Evolutionary conservation across 148 eudicot genomes (phyloP).

Genomic region (Limonium bicolor): DNA sequence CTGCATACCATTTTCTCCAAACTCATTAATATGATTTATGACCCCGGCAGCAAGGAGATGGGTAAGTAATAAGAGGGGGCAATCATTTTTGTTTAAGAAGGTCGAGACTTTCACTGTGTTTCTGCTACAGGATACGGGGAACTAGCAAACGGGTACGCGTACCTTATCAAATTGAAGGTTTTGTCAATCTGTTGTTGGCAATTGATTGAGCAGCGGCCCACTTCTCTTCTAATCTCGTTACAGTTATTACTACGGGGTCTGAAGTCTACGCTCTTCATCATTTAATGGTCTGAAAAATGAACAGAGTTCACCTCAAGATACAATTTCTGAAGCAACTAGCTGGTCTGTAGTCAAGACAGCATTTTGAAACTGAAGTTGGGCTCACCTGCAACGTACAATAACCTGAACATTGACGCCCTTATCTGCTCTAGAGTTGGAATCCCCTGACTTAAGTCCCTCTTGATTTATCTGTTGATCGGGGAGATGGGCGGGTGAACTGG

Average conservation of each 20-base stretch:
- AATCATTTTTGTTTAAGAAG: not conserved
- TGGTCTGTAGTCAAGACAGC: too few species aligned
- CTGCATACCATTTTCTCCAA: constrained; percentile 26
- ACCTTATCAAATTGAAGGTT: constrained; percentile 89
- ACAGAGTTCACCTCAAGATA: too few species aligned
- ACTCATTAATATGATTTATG: too few species aligned
- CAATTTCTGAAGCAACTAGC: too few species aligned
- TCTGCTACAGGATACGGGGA: too few species aligned
- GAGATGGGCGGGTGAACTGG: constrained; percentile 64
- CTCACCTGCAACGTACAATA: constrained; percentile 90
- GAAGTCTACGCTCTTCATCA: constrained; percentile 70
- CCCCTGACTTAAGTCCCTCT: constrained; percentile 67
- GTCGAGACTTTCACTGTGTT: too few species aligned
- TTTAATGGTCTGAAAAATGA: constrained; percentile 52
- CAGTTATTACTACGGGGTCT: constrained; percentile 76
- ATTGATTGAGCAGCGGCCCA: constrained; percentile 75
- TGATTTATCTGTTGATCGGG: constrained; percentile 67
- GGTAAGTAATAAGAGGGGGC: too few species aligned
- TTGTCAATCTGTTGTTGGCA: constrained; percentile 95
- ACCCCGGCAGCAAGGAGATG: too few species aligned
- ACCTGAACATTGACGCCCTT: constrained; percentile 97
- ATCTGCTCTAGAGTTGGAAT: constrained; percentile 43
- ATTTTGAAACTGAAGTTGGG: constrained; percentile 1
- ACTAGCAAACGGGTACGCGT: constrained; percentile 3
- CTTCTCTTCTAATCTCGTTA: constrained; percentile 80